These are phyloP conservation scores for Endoconidiophora polonica DNA, from an alignment of 2,329 filamentous ascomycete genomes.

Conservation along the genomic window DNA sequence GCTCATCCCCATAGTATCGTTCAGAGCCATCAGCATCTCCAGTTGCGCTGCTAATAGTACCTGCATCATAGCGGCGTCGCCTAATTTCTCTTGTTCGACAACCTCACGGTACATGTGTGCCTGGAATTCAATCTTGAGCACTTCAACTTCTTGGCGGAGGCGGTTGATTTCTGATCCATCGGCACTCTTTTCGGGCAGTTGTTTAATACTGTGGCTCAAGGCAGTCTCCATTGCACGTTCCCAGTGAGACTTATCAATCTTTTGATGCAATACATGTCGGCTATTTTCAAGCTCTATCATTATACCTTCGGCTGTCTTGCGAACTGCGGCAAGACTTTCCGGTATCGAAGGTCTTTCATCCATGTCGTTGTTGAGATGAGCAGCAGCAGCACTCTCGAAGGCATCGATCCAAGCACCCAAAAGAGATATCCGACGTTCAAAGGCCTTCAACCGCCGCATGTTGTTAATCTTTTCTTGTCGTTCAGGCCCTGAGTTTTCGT, in stretches of 20 bases:
- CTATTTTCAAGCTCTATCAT: slow-evolving; percentile 78
- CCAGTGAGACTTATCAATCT: slow-evolving; percentile 67
- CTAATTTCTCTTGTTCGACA: slow-evolving; percentile 66
- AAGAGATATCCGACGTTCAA: slow-evolving; percentile 70
- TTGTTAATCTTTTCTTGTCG: slow-evolving; percentile 61
- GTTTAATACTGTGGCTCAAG: slow-evolving; percentile 65
- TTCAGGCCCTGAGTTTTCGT: slow-evolving; percentile 62
- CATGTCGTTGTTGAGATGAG: slow-evolving; percentile 31
- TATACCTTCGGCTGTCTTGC: slow-evolving; percentile 78
- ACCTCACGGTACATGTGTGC: slow-evolving; percentile 63
- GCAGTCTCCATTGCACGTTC: slow-evolving; percentile 76
- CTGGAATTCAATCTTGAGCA: slow-evolving; percentile 69
- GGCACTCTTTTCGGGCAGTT: slow-evolving; percentile 53
- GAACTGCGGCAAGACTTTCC: slow-evolving; percentile 53
- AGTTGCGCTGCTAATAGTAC: slow-evolving; percentile 79
- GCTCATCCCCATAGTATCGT: slow-evolving; percentile 64
- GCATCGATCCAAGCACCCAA: slow-evolving; percentile 87
- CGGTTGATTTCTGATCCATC: slow-evolving; percentile 32
- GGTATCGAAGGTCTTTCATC: slow-evolving; percentile 31
- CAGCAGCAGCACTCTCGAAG: slow-evolving; percentile 69
- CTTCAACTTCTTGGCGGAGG: slow-evolving; percentile 65
- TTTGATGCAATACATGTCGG: slow-evolving; percentile 77
- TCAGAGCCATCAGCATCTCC: slow-evolving; percentile 70
- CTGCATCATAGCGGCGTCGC: slow-evolving; percentile 64
- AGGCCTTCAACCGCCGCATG: slow-evolving; percentile 67